A percentile compares a stretch with the other conserved stretches of the same genome.
phyloP scores from a whole-genome alignment of 2,329 filamentous ascomycete genomes.

The Paramyrothecium sp. region DNA sequence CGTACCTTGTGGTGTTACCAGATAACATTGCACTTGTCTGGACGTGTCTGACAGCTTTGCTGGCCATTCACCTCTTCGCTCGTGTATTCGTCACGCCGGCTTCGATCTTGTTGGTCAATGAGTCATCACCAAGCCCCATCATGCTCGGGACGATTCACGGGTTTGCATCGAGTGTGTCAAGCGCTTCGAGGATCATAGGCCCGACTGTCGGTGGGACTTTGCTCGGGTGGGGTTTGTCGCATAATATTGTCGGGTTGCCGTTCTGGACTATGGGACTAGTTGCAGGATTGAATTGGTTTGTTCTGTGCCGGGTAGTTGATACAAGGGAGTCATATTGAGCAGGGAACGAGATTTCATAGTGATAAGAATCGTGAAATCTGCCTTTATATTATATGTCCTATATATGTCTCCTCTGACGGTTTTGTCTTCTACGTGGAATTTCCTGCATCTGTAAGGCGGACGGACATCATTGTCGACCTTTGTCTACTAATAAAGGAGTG shows the following conservation, averaged over 20 bases:
- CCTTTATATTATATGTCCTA: neutral
- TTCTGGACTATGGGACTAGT: slow-evolving; percentile 13
- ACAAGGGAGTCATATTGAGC: neutral
- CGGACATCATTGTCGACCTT: neutral
- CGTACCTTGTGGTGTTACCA: slow-evolving; percentile 17
- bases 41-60: slow-evolving; percentile 12
- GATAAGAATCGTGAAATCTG: no score
- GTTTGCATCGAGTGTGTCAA: slow-evolving; percentile 19
- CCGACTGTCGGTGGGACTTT: slow-evolving; percentile 16
- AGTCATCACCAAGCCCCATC: slow-evolving; percentile 16
- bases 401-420: neutral
- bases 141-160: slow-evolving; percentile 20
- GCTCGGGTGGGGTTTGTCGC: slow-evolving; percentile 18
- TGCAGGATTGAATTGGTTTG: slow-evolving; percentile 4
- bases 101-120: slow-evolving; percentile 21
- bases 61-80: slow-evolving; percentile 17
- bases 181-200: slow-evolving; percentile 18
- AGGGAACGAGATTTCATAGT: neutral
- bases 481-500: neutral
- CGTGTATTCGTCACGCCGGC: slow-evolving; percentile 20
- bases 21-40: slow-evolving; percentile 11
- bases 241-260: slow-evolving; percentile 18
- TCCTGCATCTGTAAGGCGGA: no score
- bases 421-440: neutral
- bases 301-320: neutral